Conservation (phyloP, 768 basidiomycete species). For the Collybia sordida region DNA sequence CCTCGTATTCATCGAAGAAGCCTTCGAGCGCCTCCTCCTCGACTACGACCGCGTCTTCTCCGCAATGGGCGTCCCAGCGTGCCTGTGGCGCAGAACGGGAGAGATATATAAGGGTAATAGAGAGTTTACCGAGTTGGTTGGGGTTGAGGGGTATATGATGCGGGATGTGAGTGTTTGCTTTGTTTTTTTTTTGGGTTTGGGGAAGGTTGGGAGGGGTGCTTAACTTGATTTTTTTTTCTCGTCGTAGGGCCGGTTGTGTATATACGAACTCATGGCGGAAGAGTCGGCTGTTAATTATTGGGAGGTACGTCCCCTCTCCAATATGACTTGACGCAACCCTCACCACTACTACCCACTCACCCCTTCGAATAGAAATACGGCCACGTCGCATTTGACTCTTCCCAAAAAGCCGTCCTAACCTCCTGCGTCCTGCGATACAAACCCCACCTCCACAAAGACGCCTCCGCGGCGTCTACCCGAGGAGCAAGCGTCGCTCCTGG, state of each 20-base stretch:
- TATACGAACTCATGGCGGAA: slow-evolving; percentile 98
- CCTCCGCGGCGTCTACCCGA: background rate
- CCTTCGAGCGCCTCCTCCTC: slow-evolving; percentile 90
- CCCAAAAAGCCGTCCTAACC: slow-evolving; percentile 89
- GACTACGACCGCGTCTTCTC: slow-evolving; percentile 95
- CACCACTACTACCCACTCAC: background rate
- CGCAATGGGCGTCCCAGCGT: slow-evolving; percentile 96
- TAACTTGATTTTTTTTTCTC: too few relatives aligned
- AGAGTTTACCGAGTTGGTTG: slow-evolving; percentile 90
- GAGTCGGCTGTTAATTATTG: slow-evolving; percentile 96
- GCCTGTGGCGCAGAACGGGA: slow-evolving; percentile 94
- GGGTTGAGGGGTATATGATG: slow-evolving; percentile 84
- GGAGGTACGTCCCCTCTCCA: slow-evolving; percentile 57
- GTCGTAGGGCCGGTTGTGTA: slow-evolving; percentile 79
- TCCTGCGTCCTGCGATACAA: slow-evolving; percentile 86
- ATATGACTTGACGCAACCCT: background rate
- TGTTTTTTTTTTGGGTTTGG: background rate
- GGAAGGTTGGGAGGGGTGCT: background rate
- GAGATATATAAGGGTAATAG: slow-evolving; percentile 99
- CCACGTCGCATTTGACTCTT: slow-evolving; percentile 88
- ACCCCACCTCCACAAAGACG: slow-evolving; percentile 46
- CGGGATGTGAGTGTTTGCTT: slow-evolving; percentile 63
- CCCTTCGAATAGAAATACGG: slow-evolving; percentile 75
- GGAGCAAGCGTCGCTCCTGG: background rate
- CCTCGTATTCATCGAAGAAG: slow-evolving; percentile 96